Conservation (phyloP, 1,139 yeast species). For the Pichia sp. region DNA sequence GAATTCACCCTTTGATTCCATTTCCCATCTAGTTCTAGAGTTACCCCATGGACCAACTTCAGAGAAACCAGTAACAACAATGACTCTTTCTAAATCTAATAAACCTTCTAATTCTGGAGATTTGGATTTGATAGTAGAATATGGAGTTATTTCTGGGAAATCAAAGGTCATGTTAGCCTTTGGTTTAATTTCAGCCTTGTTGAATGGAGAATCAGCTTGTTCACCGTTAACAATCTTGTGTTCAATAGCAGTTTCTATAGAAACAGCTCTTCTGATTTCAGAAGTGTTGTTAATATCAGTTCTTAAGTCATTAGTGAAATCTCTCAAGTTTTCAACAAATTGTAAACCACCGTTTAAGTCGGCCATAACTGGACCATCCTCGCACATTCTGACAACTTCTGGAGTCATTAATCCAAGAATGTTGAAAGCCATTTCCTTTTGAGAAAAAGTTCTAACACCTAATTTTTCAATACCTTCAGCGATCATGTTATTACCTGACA, state of each 20-base stretch:
- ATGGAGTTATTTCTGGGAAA: constrained; percentile 82
- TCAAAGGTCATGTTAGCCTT: constrained; percentile 92
- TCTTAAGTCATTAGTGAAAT: constrained; percentile 76
- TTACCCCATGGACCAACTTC: constrained; percentile 99
- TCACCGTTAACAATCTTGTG: constrained; percentile 90
- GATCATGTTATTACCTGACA: constrained; percentile 94
- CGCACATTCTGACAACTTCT: constrained; percentile 77
- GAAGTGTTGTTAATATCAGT: constrained; percentile 76
- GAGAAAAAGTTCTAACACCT: constrained; percentile 97
- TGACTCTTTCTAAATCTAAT: constrained; percentile 83
- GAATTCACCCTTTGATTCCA: constrained; percentile 93
- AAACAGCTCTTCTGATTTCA: constrained; percentile 91
- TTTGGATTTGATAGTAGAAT: constrained; percentile 62
- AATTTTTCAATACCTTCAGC: constrained; percentile 95
- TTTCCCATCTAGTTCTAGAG: constrained; percentile 98
- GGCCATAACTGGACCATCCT: constrained; percentile 92
- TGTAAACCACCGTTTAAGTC: constrained; percentile 99
- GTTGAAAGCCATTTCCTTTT: constrained; percentile 98
- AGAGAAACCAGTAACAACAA: constrained; percentile 94
- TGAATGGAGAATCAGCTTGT: constrained; percentile 79
- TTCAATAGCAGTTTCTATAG: constrained; percentile 87
- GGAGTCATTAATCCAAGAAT: constrained; percentile 90
- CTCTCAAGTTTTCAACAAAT: constrained; percentile 86
- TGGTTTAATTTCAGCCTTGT: constrained; percentile 72
- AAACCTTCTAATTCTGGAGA: constrained; percentile 83